A percentile compares a stretch with the other conserved stretches of the same genome.
Conservation (phyloP, 108 stramenopile genomes). For the Nitzschia sp. region DNA sequence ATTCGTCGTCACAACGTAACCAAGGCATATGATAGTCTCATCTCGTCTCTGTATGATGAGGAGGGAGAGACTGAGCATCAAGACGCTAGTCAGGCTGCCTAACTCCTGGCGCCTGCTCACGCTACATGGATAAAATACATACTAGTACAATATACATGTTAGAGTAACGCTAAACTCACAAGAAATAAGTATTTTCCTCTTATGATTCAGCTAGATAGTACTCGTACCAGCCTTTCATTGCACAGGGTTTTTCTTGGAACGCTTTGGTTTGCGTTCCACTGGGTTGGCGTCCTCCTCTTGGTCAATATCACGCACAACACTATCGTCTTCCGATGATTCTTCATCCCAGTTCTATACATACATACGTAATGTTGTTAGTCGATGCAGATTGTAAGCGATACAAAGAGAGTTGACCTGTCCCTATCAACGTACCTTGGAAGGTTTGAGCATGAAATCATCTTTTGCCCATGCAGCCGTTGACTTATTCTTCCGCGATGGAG, state of each 20-base stretch:
- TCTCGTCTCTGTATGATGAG: slow-evolving; percentile 69
- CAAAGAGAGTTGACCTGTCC: no score
- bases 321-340: slow-evolving; percentile 65
- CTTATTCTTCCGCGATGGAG: slow-evolving; percentile 7
- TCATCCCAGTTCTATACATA: slow-evolving; percentile 72
- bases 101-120: no score
- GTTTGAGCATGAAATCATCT: slow-evolving; percentile 78
- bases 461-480: slow-evolving; percentile 64
- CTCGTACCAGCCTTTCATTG: neutral
- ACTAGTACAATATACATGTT: neutral
- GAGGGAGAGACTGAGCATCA: slow-evolving; percentile 13
- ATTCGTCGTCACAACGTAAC: slow-evolving; percentile 89
- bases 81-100: slow-evolving; percentile 2
- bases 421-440: slow-evolving; percentile 42
- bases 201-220: neutral
- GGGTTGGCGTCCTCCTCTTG: slow-evolving; percentile 8
- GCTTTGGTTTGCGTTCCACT: slow-evolving; percentile 15
- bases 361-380: no score
- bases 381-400: no score
- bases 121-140: no score
- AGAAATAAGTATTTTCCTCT: neutral
- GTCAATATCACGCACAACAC: slow-evolving; percentile 74
- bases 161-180: neutral
- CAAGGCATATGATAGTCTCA: slow-evolving; percentile 71
- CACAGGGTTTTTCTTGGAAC: neutral